Evolutionary conservation across 2,329 filamentous ascomycete genomes (phyloP), one percentile per base, ranked within the genome.

Genomic region (Furcasterigmium furcatum): DNA sequence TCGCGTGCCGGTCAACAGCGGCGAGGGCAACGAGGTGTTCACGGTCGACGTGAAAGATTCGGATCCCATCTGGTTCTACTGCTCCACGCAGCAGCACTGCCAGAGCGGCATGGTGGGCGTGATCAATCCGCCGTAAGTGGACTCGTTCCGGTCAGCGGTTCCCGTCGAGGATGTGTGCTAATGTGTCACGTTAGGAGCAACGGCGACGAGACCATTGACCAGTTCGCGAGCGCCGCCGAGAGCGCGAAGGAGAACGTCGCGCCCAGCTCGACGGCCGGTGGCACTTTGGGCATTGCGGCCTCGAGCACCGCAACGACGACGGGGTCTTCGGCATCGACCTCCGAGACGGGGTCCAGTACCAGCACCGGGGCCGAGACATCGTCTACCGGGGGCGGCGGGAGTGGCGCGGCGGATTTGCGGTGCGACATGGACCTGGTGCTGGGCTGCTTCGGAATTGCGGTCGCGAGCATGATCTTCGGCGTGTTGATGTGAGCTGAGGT

Each of bases 21-120:
- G 54, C 22, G 49, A 52, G 21, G 44, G 46, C 27, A 29, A 46
- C 9, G 45, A 55, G 20, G 52, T 52, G 13, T 59, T 57, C 44
- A 45, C 43, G 14, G 20, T 52, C 44, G 7, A 53, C 10, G 24
- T 52, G 19, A 53, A 74, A 48, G 66, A 76, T 52, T 70, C 67
- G 3, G 77, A 72, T 38, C 80, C 82, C 2, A 74, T 84, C 47
- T 85, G 82, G 80, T 76, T 77, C 57, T 85, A 83, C 69, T 85
- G 80, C 59, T 76, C 76, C 14, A 76, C 82, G 47, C 70, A 56
- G 29, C 72, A 67, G 46, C 82, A 85, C 63, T 85, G 81, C 57
- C 76, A 83, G 54, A 61, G 55, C n/a, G 78, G 79, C 38, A 82
- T 83, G 76, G 75, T 79, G 40, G 76, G 76, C 43, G 77, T 77